These are phyloP conservation scores for Dictyostelium firmibasis DNA, from an alignment of 78 protist species.

Conservation along the genomic window DNA sequence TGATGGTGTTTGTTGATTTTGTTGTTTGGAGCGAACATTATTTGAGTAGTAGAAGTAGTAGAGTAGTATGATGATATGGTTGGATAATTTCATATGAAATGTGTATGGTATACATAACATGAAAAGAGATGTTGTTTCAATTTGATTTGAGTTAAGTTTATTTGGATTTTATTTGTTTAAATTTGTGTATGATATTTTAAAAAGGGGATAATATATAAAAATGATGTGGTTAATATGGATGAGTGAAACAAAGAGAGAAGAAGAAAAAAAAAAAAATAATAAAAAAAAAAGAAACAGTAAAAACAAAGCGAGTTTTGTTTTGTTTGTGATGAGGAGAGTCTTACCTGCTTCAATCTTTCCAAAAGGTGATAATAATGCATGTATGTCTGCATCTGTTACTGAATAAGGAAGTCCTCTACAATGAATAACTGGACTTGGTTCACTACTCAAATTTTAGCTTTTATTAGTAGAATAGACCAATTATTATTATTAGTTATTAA, in stretches of 20 bases:
- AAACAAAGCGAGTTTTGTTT: neutral
- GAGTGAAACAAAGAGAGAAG: neutral
- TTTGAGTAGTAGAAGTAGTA: neutral
- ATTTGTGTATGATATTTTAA: neutral
- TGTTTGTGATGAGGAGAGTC: neutral
- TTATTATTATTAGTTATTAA: too few species aligned
- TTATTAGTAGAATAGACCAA: too few species aligned
- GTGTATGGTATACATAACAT: neutral
- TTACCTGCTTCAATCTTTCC: constrained; percentile 59
- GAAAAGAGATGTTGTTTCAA: too few species aligned
- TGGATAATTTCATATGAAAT: neutral
- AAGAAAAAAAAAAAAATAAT: neutral
- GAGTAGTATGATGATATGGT: neutral
- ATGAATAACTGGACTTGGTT: constrained; percentile 65
- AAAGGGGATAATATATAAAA: neutral
- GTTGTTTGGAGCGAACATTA: neutral
- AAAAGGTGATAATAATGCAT: constrained; percentile 16
- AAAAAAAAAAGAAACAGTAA: neutral
- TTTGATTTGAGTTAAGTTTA: neutral
- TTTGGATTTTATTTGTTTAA: neutral
- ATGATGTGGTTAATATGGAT: neutral
- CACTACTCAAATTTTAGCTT: neutral
- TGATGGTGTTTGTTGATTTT: neutral
- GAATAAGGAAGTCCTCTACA: constrained; percentile 59
- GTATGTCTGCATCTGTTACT: constrained; percentile 9